Evolutionary conservation across 257 asterid species (phyloP), one percentile per base, ranked within the genome.

Genomic region (Eustoma russellianum): DNA sequence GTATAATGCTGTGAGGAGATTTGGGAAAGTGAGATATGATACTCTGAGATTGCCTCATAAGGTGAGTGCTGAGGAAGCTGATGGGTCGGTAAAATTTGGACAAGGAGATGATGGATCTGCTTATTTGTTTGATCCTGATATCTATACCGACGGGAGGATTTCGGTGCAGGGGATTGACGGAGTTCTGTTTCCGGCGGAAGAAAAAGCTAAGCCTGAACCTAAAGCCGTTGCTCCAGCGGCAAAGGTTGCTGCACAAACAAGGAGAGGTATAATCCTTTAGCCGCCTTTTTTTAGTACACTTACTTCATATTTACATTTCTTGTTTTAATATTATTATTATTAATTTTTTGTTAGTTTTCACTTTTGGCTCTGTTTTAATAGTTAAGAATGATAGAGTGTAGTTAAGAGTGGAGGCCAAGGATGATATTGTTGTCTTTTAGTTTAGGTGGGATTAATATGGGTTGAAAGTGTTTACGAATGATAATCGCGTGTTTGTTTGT

Each of bases 131-230:
- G 98, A 91, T 75, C 94, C 98, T 10, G 98, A 91, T 70, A 82
- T 91, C 12, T 91, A 87, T 33, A 91, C 93, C 18, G 98, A 91
- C 53, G 98, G 98, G 13, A 67, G 98, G 64, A 91, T 91, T 43
- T 91, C 98, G 3, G 98, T 91, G 35, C 98, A 91, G 70, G 98
- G 98, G 8, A 84, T 91, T 19, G 95, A 87, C 41, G 79, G 84
- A 0, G 96, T 91, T 48, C 62, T 91, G 66, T 67, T 82, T 30
- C 95, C 96, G 66, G 66, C 76, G 44, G 94, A 82, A 66, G 93
- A 75, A 44, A 38, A 38, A 38, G 67, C 49, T 24, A 78, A 56
- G 61, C 59, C 13, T 40, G 66, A 74, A 10, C 66, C 91, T 1
- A 78, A 76, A 69, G 54, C 77, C 52, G 65, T 81, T 3, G 64